Conservation (phyloP, 148 eudicot species). For the Rhododendron mucronatum region DNA sequence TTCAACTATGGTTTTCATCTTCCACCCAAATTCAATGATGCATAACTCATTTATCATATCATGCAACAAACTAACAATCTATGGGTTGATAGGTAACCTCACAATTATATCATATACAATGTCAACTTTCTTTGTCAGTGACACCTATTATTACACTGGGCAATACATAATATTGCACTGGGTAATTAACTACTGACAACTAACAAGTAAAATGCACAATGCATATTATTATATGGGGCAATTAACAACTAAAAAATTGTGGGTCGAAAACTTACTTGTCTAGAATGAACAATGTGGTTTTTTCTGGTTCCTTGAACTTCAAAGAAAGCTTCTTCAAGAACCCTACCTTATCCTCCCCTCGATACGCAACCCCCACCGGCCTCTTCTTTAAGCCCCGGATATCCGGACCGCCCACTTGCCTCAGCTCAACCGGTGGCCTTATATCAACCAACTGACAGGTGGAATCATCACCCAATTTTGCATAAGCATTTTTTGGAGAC, state of each 20-base stretch:
- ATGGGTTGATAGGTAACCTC: background rate
- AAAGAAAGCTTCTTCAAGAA: constrained; percentile 84
- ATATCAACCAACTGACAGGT: constrained; percentile 82
- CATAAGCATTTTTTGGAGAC: constrained; percentile 69
- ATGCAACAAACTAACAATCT: background rate
- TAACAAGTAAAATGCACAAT: background rate
- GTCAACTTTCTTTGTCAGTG: background rate
- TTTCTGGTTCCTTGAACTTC: constrained; percentile 86
- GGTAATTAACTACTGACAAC: background rate
- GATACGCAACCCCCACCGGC: constrained; percentile 56
- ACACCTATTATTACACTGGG: too few relatives aligned
- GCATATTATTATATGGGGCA: background rate
- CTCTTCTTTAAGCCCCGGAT: constrained; percentile 69
- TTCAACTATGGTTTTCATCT: background rate
- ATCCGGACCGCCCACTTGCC: constrained; percentile 73
- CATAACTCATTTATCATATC: background rate
- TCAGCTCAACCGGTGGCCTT: constrained; percentile 49
- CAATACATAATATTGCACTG: too few relatives aligned
- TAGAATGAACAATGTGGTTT: constrained; percentile 75
- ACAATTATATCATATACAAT: background rate
- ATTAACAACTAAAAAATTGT: background rate
- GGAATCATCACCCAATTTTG: constrained; percentile 67
- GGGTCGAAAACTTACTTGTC: constrained; percentile 67
- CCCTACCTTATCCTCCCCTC: constrained; percentile 70
- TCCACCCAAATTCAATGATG: background rate